phyloP scores from a whole-genome alignment of 2,329 filamentous ascomycete genomes.

The Tympanopsis confertula region DNA sequence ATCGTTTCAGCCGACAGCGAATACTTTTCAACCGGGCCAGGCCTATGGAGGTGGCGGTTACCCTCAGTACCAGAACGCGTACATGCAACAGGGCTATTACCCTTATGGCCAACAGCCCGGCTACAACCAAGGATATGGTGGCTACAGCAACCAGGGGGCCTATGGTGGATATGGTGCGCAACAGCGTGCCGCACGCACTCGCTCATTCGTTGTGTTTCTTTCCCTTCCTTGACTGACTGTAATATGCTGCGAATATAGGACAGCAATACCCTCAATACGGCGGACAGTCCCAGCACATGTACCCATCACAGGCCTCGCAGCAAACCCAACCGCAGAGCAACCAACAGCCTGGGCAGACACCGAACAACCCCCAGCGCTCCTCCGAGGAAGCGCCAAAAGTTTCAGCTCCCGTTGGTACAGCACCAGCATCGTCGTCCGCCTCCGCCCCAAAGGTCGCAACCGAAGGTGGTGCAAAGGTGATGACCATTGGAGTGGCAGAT shows the following conservation, averaged over 20 bases:
- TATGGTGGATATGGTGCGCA: neutral
- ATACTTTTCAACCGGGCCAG: constrained; percentile 63
- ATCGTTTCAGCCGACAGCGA: constrained; percentile 53
- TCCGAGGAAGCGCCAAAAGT: too few relatives aligned
- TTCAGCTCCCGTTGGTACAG: too few relatives aligned
- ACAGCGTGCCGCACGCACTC: too few relatives aligned
- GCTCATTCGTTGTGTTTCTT: neutral
- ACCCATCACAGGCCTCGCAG: too few relatives aligned
- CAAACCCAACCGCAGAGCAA: constrained; percentile 27
- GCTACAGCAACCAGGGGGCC: neutral
- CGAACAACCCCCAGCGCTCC: constrained; percentile 41
- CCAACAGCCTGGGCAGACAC: constrained; percentile 27
- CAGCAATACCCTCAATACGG: constrained; percentile 42
- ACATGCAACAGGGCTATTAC: constrained; percentile 37
- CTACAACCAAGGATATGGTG: constrained; percentile 31
- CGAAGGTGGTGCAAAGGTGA: constrained; percentile 48
- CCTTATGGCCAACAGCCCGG: constrained; percentile 28
- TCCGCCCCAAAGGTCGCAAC: constrained; percentile 39
- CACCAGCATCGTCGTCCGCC: too few relatives aligned
- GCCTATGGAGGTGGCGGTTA: constrained; percentile 46
- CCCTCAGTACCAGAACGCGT: constrained; percentile 40
- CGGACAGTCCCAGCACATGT: constrained; percentile 21
- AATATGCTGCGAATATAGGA: constrained; percentile 13
- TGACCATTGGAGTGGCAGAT: constrained; percentile 51
- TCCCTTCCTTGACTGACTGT: neutral